Evolutionary conservation across 345 rosid genomes (phyloP).

Genomic region (Mangifera indica): DNA sequence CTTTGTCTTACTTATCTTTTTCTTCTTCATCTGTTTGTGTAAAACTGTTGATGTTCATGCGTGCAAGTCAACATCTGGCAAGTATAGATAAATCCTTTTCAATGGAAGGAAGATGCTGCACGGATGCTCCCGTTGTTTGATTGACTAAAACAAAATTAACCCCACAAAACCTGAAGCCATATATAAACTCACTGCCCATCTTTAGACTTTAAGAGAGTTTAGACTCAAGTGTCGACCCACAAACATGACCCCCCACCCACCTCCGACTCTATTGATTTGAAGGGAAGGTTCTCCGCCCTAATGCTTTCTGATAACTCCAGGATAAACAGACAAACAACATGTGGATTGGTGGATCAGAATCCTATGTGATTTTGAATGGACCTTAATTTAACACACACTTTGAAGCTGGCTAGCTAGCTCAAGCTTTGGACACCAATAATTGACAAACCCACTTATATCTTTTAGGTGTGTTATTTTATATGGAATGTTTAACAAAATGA

Average conservation of each 20-base stretch:
- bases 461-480: neutral
- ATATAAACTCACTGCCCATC: neutral
- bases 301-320: conserved; percentile 20
- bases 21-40: neutral
- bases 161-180: conserved; percentile 12
- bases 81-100: conserved; percentile 28
- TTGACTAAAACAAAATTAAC: conserved; percentile 20
- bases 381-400: conserved; percentile 26
- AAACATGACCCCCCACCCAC: conserved; percentile 31
- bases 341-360: conserved; percentile 44
- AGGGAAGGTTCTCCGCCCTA: conserved; percentile 28
- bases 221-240: conserved; percentile 24
- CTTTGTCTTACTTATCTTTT: neutral
- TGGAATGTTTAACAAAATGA: conserved; percentile 23
- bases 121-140: conserved; percentile 22
- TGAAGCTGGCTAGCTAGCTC: neutral
- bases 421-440: conserved; percentile 35
- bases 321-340: conserved; percentile 26
- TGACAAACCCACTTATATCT: conserved; percentile 22
- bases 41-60: conserved; percentile 31
- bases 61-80: conserved; percentile 39
- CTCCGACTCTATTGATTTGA: conserved; percentile 29
- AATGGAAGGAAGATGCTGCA: conserved; percentile 39
- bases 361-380: conserved; percentile 48
- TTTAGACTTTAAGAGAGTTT: conserved; percentile 8